Conservation (phyloP, 768 basidiomycete genomes). For the Mycena epipterygia region DNA sequence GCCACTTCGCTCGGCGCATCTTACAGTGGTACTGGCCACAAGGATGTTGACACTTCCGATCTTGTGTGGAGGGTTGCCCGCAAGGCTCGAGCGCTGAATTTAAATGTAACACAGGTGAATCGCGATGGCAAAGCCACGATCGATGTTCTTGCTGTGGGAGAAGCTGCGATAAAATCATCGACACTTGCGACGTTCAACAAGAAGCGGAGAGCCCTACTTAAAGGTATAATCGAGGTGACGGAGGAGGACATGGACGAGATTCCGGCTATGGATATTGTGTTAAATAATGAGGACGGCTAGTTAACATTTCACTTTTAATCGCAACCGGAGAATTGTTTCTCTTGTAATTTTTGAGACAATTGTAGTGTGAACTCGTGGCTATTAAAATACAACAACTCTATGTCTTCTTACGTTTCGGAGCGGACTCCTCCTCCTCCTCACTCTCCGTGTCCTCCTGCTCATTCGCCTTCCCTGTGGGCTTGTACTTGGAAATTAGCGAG, state of each 20-base stretch:
- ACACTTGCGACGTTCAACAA: conserved; percentile 51
- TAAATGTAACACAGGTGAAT: conserved; percentile 6
- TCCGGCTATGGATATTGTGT: not conserved
- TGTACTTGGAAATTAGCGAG: not conserved
- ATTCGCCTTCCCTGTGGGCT: not conserved
- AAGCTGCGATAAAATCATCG: conserved; percentile 23
- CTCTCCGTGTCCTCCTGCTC: no score
- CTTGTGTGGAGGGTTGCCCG: conserved; percentile 42
- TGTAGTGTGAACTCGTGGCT: not conserved
- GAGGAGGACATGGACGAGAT: conserved; percentile 43
- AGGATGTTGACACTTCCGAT: conserved; percentile 21
- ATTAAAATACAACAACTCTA: not conserved
- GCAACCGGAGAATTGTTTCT: not conserved
- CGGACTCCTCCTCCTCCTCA: not conserved
- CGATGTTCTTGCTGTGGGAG: not conserved
- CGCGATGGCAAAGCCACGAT: not conserved
- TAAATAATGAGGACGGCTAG: not conserved
- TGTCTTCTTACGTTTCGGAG: not conserved
- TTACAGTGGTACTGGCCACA: conserved; percentile 48
- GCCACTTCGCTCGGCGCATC: conserved; percentile 33
- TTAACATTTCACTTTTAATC: not conserved
- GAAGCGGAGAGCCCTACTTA: conserved; percentile 39
- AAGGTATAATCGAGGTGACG: conserved; percentile 12
- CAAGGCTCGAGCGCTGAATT: conserved; percentile 35
- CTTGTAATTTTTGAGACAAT: not conserved